Evolutionary conservation across 257 asterid genomes (phyloP).

Genomic region (Jacaranda mimosifolia): DNA sequence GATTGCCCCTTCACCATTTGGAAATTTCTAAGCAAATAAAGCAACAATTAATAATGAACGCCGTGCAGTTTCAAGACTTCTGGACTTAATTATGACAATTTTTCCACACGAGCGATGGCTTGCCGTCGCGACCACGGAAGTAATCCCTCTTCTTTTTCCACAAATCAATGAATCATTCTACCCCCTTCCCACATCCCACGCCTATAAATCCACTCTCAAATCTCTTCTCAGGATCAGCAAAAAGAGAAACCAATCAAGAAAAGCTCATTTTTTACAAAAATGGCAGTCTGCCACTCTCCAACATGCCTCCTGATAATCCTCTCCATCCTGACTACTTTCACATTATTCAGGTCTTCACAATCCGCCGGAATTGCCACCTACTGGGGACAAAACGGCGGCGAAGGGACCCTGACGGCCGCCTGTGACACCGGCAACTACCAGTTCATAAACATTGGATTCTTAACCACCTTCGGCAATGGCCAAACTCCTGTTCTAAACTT

Average conservation of each 20-base stretch:
- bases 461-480: slow-evolving; percentile 50
- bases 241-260: not conserved
- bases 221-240: slow-evolving; percentile 16
- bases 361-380: slow-evolving; percentile 52
- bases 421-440: slow-evolving; percentile 51
- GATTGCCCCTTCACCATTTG: no score
- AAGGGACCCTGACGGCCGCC: slow-evolving; percentile 53
- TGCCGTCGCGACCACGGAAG: not conserved
- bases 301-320: slow-evolving; percentile 27
- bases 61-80: no score
- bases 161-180: not conserved
- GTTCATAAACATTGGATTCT: slow-evolving; percentile 49
- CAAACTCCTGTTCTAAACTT: slow-evolving; percentile 55
- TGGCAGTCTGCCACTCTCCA: slow-evolving; percentile 32
- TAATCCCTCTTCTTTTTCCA: not conserved
- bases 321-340: slow-evolving; percentile 27
- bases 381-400: slow-evolving; percentile 65
- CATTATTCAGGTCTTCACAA: slow-evolving; percentile 16
- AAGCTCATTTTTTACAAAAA: not conserved
- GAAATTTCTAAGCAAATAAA: no score
- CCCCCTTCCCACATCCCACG: not conserved
- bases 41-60: no score
- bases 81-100: no score
- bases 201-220: slow-evolving; percentile 35
- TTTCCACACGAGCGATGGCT: no score